phyloP scores from a whole-genome alignment of 106 monocot genomes.

The Amphibolis antarctica region DNA sequence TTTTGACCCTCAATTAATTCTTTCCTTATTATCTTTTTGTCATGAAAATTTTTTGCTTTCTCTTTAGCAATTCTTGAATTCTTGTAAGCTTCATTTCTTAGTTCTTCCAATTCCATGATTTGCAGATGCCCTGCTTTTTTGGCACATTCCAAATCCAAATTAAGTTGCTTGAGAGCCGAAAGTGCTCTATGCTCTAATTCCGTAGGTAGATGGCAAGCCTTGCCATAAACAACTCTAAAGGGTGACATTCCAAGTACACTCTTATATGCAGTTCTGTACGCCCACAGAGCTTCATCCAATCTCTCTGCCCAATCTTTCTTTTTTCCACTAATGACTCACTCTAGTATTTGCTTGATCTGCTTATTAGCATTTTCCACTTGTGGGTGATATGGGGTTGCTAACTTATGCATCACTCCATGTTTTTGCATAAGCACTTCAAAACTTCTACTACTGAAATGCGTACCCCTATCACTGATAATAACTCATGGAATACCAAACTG shows the following conservation, averaged over 20 bases:
- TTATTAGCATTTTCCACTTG: not conserved
- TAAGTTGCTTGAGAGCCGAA: not conserved
- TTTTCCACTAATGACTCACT: not conserved
- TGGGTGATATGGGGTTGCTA: not conserved
- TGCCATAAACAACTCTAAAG: not conserved
- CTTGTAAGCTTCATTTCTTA: not conserved
- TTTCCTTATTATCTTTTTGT: not conserved
- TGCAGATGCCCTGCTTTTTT: not conserved
- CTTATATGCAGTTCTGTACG: not conserved
- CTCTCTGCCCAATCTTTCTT: not conserved
- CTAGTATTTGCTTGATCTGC: conserved; percentile 5
- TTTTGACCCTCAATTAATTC: not conserved
- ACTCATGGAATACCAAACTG: not conserved
- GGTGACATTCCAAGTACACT: not conserved
- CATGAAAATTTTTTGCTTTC: not conserved
- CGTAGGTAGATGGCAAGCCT: not conserved
- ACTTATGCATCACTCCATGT: not conserved
- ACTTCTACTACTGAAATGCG: not conserved
- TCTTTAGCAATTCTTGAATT: not conserved
- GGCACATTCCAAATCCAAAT: not conserved
- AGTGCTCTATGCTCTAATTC: not conserved
- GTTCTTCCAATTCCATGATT: not conserved
- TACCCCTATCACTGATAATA: not conserved
- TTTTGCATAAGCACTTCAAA: not conserved
- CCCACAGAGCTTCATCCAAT: conserved; percentile 7